phyloP scores from a whole-genome alignment of 352 stramenopile species.

The Pythium dissimile region DNA sequence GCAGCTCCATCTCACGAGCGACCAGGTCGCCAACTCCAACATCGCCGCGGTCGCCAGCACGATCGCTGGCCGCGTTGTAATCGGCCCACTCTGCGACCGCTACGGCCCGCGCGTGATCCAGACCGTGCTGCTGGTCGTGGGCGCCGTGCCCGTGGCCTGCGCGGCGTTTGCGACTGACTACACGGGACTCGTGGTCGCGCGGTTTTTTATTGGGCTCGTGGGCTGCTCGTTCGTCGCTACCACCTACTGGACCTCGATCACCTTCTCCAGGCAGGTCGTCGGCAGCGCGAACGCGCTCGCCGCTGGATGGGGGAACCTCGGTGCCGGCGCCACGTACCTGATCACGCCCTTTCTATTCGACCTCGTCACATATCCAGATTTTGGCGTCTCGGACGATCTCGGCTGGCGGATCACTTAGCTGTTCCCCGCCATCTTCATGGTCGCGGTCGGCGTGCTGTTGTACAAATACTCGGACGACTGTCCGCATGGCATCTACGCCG shows the following conservation, averaged over 20 bases:
- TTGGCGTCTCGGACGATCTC: constrained; percentile 51
- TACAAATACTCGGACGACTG: constrained; percentile 88
- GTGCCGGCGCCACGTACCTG: constrained; percentile 85
- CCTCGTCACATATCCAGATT: constrained; percentile 58
- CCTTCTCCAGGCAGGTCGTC: constrained; percentile 93
- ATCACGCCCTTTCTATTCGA: constrained; percentile 88
- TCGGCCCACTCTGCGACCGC: constrained; percentile 90
- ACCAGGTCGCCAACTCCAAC: constrained; percentile 90
- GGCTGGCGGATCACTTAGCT: constrained; percentile 91
- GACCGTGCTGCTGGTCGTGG: constrained; percentile 63
- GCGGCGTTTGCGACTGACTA: constrained; percentile 83
- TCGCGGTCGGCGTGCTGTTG: constrained; percentile 62
- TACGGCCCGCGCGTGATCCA: constrained; percentile 88
- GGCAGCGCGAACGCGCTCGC: constrained; percentile 91
- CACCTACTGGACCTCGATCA: constrained; percentile 91
- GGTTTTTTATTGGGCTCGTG: constrained; percentile 94
- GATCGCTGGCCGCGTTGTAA: constrained; percentile 87
- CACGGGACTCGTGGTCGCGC: constrained; percentile 67
- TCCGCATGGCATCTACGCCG: constrained; percentile 90
- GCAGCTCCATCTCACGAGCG: constrained; percentile 73
- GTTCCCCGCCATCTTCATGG: constrained; percentile 84
- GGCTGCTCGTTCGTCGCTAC: constrained; percentile 92
- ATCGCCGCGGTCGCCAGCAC: constrained; percentile 88
- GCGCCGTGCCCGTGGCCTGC: constrained; percentile 81
- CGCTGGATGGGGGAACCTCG: constrained; percentile 93